A percentile compares a stretch with the other conserved stretches of the same genome.
These are phyloP conservation scores for Mortierella sp. DNA, from an alignment of 371 early-diverging fungal genomes.

Conservation along the genomic window DNA sequence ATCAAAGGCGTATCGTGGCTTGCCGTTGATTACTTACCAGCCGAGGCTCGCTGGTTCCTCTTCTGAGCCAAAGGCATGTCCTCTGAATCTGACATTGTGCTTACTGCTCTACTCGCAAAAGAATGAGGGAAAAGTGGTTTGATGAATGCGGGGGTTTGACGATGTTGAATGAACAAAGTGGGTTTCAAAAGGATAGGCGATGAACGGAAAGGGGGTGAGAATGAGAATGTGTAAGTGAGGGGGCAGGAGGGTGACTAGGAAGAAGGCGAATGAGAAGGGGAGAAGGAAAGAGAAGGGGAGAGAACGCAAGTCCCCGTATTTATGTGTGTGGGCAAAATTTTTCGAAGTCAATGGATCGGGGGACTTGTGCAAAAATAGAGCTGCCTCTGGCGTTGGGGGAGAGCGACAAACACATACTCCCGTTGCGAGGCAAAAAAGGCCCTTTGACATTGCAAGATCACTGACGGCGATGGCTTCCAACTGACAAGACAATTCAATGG, in stretches of 20 bases:
- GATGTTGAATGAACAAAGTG: not conserved
- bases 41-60: constrained; percentile 10
- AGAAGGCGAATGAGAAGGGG: constrained; percentile 3
- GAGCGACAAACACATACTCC: too few species aligned
- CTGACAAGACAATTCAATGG: too few species aligned
- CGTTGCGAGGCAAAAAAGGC: too few species aligned
- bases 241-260: constrained; percentile 1
- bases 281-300: constrained; percentile 3
- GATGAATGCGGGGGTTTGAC: not conserved
- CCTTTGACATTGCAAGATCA: too few species aligned
- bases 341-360: constrained; percentile 13
- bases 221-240: not conserved
- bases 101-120: not conserved
- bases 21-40: constrained; percentile 19
- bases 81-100: constrained; percentile 40
- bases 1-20: too few species aligned
- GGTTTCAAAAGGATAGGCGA: not conserved
- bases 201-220: not conserved
- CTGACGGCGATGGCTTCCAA: too few species aligned
- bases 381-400: too few species aligned
- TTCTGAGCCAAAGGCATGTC: constrained; percentile 40
- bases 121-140: not conserved
- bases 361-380: not conserved
- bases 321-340: constrained; percentile 14
- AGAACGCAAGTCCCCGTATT: not conserved